Percentiles rank a stretch among this genome's conserved stretches.
Evolutionary conservation across 2,329 filamentous ascomycete genomes (phyloP).

Genomic region (Colletotrichum neosansevieriae): DNA sequence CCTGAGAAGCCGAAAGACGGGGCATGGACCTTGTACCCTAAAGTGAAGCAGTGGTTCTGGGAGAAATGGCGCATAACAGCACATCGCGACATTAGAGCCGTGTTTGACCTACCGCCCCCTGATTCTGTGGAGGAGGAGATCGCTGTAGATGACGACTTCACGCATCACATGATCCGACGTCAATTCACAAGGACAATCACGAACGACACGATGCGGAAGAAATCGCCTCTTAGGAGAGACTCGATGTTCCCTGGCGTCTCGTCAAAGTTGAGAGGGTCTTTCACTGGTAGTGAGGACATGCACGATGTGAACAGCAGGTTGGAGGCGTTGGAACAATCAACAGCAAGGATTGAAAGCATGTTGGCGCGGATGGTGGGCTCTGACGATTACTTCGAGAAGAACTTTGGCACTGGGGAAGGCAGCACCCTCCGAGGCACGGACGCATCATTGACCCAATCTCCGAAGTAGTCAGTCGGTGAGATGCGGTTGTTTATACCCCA

Average conservation of each 20-base stretch:
- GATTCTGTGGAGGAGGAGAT: constrained; percentile 69
- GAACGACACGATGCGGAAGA: constrained; percentile 47
- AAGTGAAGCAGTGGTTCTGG: constrained; percentile 67
- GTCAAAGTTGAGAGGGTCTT: constrained; percentile 62
- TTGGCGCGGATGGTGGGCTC: constrained; percentile 51
- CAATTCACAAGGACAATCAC: constrained; percentile 64
- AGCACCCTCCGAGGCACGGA: constrained; percentile 47
- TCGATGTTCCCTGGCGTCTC: constrained; percentile 67
- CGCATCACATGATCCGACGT: constrained; percentile 67
- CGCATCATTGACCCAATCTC: constrained; percentile 46
- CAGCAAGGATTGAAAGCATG: constrained; percentile 62
- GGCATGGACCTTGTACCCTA: constrained; percentile 44
- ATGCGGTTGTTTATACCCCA: neutral
- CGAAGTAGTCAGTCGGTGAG: constrained; percentile 43
- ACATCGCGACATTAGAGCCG: constrained; percentile 78
- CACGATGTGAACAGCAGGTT: constrained; percentile 59
- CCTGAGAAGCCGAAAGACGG: constrained; percentile 39
- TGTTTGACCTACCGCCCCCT: constrained; percentile 79
- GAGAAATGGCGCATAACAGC: constrained; percentile 76
- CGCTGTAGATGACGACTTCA: constrained; percentile 69
- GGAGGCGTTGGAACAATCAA: constrained; percentile 62
- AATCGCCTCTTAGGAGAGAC: constrained; percentile 61
- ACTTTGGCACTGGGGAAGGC: constrained; percentile 44
- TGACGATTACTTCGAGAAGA: constrained; percentile 45
- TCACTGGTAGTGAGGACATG: constrained; percentile 60